phyloP scores from a whole-genome alignment of 2,329 filamentous ascomycete species.

The Hypoxylon sp. region DNA sequence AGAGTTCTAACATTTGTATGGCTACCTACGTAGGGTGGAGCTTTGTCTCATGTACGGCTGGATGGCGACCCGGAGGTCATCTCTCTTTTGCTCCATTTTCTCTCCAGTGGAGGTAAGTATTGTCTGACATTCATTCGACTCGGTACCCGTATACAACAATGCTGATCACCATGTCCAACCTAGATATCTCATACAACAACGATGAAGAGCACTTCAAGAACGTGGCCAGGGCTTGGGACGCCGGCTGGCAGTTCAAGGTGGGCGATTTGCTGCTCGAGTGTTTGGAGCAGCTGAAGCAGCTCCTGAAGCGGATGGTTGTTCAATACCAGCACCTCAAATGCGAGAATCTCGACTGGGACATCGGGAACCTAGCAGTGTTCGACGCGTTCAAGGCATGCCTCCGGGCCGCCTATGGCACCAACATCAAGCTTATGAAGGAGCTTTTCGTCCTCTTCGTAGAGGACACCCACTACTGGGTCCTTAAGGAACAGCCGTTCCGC shows the following conservation, averaged over 20 bases:
- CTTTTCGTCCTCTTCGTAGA: background rate
- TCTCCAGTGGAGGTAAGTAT: background rate
- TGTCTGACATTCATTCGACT: background rate
- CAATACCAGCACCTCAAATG: background rate
- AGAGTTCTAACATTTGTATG: no score
- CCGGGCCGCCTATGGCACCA: background rate
- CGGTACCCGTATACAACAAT: no score
- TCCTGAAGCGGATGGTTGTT: background rate
- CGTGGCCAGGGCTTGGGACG: background rate
- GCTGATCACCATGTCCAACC: background rate
- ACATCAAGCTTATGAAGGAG: background rate
- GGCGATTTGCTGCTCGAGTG: background rate
- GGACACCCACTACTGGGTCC: background rate
- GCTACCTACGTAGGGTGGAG: no score
- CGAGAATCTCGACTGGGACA: no score
- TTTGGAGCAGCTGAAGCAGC: background rate
- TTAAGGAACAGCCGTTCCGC: background rate
- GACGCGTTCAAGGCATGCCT: background rate
- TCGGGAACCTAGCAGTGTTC: no score
- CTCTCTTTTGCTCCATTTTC: background rate
- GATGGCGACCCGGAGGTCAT: background rate
- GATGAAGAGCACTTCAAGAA: background rate
- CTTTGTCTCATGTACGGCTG: background rate
- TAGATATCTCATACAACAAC: background rate
- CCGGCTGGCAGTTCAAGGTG: background rate